Percentiles rank a stretch among this genome's conserved stretches.
phyloP scores from a whole-genome alignment of 805 yeast species.

The Soucietia sequanensis region DNA sequence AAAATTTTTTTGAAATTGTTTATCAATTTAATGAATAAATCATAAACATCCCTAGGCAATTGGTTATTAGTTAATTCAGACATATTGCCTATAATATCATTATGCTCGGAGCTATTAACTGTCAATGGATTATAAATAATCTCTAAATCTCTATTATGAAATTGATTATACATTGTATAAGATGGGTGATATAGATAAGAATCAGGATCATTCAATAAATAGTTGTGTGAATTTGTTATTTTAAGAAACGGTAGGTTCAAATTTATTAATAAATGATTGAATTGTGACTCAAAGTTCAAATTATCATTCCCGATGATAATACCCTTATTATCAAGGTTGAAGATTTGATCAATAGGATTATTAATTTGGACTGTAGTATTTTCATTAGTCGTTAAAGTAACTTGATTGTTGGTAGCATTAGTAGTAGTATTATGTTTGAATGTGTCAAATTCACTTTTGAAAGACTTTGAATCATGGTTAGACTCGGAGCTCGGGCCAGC shows the following conservation, averaged over 20 bases:
- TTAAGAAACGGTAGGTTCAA: constrained; percentile 43
- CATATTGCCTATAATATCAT: constrained; percentile 11
- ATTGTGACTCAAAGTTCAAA: constrained; percentile 44
- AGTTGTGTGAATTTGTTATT: constrained; percentile 44
- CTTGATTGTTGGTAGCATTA: constrained; percentile 14
- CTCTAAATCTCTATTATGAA: constrained; percentile 36
- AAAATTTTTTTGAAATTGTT: constrained; percentile 43
- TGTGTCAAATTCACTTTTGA: neutral
- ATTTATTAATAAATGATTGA: constrained; percentile 42
- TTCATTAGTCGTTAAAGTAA: constrained; percentile 5
- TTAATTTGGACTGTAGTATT: constrained; percentile 26
- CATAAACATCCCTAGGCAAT: constrained; percentile 42
- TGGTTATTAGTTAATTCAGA: constrained; percentile 13
- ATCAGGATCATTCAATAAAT: constrained; percentile 39
- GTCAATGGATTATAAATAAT: constrained; percentile 42
- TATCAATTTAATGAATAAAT: constrained; percentile 41
- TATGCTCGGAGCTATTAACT: constrained; percentile 17
- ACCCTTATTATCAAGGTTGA: constrained; percentile 42
- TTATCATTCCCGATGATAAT: constrained; percentile 46
- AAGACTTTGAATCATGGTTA: constrained; percentile 1
- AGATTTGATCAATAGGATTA: constrained; percentile 46
- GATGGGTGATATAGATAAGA: constrained; percentile 42
- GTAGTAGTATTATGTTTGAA: constrained; percentile 3
- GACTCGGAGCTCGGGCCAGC: too few species aligned
- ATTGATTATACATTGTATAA: constrained; percentile 33